Evolutionary conservation across 2,329 filamentous ascomycete species (phyloP).

Genomic region (Pyricularia grisea): DNA sequence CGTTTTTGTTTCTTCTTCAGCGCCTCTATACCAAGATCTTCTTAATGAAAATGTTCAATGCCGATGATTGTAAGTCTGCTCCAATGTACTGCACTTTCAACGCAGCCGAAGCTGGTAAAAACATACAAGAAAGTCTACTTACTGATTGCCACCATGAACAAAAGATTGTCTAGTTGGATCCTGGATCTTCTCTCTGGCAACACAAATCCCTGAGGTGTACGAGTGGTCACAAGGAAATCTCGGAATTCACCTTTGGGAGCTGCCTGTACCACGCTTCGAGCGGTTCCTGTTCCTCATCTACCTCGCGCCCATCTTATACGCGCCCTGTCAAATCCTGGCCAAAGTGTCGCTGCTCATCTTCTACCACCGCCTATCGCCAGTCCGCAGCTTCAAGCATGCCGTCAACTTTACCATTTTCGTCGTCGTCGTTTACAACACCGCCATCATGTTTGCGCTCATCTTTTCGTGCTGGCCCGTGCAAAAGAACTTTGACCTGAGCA

Average conservation of each 20-base stretch:
- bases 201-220: neutral
- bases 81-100: neutral
- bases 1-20: neutral
- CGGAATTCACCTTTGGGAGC: constrained; percentile 3
- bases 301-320: constrained; percentile 17
- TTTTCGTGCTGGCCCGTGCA: constrained; percentile 26
- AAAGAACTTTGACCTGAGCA: constrained; percentile 20
- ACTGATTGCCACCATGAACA: neutral
- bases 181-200: neutral
- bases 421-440: constrained; percentile 20
- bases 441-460: constrained; percentile 23
- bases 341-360: constrained; percentile 29
- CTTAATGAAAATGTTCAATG: neutral
- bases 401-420: constrained; percentile 20
- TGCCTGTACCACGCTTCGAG: neutral
- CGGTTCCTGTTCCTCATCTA: constrained; percentile 16
- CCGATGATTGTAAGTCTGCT: neutral
- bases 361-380: constrained; percentile 26
- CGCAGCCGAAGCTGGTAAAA: no score
- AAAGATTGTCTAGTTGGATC: neutral
- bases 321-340: constrained; percentile 16
- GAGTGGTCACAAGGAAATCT: neutral
- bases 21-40: neutral
- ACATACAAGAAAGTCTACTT: neutral
- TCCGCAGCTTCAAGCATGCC: constrained; percentile 20